Evolutionary conservation across 179 eudicot species (phyloP).

Genomic region (Heliamphora pulchella): DNA sequence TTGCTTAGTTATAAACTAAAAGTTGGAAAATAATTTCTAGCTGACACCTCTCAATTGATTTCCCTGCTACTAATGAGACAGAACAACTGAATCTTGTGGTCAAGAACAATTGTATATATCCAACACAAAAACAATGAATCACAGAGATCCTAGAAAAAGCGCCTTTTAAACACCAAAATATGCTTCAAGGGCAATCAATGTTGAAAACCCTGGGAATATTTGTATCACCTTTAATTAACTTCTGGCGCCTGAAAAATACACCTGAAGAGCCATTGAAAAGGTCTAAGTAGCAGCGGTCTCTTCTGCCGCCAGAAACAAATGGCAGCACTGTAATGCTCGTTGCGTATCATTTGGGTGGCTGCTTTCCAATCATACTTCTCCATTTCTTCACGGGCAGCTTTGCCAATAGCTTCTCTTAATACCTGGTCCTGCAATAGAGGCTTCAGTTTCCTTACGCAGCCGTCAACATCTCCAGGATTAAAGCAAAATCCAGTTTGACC

Average conservation of each 20-base stretch:
- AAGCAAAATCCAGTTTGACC: slow-evolving; percentile 69
- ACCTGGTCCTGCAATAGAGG: slow-evolving; percentile 48
- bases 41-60: no score
- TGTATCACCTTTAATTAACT: slow-evolving; percentile 37
- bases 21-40: no score
- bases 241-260: slow-evolving; percentile 39
- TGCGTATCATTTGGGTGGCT: slow-evolving; percentile 61
- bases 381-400: slow-evolving; percentile 80
- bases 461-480: slow-evolving; percentile 65
- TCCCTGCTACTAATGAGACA: no score
- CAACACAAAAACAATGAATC: background rate
- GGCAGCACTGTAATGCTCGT: slow-evolving; percentile 73
- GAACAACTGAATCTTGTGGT: background rate
- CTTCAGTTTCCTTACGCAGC: slow-evolving; percentile 62
- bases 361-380: slow-evolving; percentile 91
- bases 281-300: slow-evolving; percentile 42
- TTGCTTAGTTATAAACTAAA: no score
- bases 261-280: slow-evolving; percentile 56
- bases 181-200: background rate
- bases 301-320: slow-evolving; percentile 92
- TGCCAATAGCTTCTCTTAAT: slow-evolving; percentile 55
- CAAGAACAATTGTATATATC: background rate
- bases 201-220: background rate
- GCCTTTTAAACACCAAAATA: slow-evolving; percentile 1
- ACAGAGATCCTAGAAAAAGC: background rate